These are phyloP conservation scores for Diaporthe sp. DNA, from an alignment of 2,329 filamentous ascomycete genomes.

Conservation along the genomic window DNA sequence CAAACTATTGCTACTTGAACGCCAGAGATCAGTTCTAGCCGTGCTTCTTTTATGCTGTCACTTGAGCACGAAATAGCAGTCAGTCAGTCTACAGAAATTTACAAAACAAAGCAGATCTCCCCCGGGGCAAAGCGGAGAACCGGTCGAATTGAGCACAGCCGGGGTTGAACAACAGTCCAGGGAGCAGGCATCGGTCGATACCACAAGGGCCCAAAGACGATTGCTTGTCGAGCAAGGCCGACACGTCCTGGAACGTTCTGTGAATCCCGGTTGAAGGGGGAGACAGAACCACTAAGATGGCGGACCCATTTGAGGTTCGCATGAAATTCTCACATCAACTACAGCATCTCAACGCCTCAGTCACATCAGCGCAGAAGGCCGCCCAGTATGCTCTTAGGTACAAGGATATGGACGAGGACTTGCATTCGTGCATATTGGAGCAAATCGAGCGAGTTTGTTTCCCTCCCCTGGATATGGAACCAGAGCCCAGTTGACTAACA, in stretches of 20 bases:
- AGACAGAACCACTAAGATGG: constrained; percentile 56
- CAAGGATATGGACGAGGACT: constrained; percentile 94
- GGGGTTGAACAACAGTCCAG: background rate
- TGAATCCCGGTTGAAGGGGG: background rate
- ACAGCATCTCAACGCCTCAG: constrained; percentile 90
- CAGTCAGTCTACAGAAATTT: background rate
- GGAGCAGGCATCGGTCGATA: background rate
- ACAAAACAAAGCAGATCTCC: background rate
- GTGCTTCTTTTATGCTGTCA: background rate
- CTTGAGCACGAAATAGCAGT: background rate
- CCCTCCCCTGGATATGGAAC: background rate
- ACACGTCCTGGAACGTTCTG: background rate
- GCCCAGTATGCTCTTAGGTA: constrained; percentile 96
- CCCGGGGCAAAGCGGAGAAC: background rate
- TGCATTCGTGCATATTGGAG: constrained; percentile 97
- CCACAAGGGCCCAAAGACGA: background rate
- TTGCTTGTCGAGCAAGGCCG: background rate
- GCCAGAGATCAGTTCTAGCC: background rate
- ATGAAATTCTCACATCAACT: constrained; percentile 95
- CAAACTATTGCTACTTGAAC: background rate
- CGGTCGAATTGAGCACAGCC: background rate
- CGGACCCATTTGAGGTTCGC: constrained; percentile 96
- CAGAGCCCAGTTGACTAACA: constrained; percentile 38
- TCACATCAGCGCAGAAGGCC: constrained; percentile 90
- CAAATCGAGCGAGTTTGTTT: constrained; percentile 83